phyloP scores from a whole-genome alignment of 2,329 filamentous ascomycete genomes.

The Metarhizium humberi region DNA sequence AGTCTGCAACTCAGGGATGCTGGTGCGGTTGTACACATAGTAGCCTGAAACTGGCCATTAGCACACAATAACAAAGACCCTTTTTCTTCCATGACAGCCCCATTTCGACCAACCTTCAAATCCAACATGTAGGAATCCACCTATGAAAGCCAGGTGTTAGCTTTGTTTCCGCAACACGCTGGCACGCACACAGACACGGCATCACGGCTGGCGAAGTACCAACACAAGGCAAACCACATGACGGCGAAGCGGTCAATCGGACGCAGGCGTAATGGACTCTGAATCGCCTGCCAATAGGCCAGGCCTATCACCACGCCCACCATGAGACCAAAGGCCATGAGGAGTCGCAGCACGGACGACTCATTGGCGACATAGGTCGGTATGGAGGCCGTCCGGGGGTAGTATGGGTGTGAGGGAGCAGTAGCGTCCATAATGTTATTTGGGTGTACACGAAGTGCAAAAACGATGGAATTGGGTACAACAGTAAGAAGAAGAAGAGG shows the following conservation, averaged over 20 bases:
- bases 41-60: slow-evolving; percentile 43
- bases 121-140: slow-evolving; percentile 63
- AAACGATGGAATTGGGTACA: neutral
- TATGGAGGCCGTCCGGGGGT: slow-evolving; percentile 33
- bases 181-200: neutral
- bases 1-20: slow-evolving; percentile 57
- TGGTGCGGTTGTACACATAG: slow-evolving; percentile 60
- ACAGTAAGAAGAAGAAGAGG: neutral
- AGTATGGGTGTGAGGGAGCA: slow-evolving; percentile 36
- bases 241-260: slow-evolving; percentile 31
- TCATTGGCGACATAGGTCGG: slow-evolving; percentile 37
- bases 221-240: slow-evolving; percentile 48
- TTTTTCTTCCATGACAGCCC: neutral
- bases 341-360: slow-evolving; percentile 26
- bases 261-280: slow-evolving; percentile 12
- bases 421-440: slow-evolving; percentile 1
- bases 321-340: slow-evolving; percentile 25
- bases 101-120: slow-evolving; percentile 56
- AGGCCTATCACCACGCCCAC: slow-evolving; percentile 25
- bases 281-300: slow-evolving; percentile 16
- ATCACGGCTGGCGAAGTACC: slow-evolving; percentile 14
- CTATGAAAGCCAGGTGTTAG: slow-evolving; percentile 22
- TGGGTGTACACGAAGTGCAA: neutral
- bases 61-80: neutral
- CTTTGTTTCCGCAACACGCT: neutral